phyloP scores from a whole-genome alignment of 169 alveolate species.

The Cyclospora cayetanensis region DNA sequence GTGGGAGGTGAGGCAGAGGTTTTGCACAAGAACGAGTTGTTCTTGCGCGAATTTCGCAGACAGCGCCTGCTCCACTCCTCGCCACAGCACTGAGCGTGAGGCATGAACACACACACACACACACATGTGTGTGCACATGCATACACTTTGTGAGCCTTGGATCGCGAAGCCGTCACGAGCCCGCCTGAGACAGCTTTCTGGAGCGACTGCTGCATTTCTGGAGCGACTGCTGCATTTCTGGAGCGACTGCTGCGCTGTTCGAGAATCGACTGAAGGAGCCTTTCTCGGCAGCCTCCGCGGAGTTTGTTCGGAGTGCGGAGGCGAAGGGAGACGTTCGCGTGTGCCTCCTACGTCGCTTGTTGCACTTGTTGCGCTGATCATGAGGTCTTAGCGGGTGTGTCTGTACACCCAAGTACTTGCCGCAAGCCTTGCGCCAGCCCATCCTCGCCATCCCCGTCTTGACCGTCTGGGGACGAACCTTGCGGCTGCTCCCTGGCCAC shows the following conservation, averaged over 20 bases:
- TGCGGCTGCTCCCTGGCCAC: slow-evolving; percentile 87
- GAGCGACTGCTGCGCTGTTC: background rate
- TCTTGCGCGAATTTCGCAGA: slow-evolving; percentile 89
- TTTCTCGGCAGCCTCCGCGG: background rate
- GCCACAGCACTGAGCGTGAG: slow-evolving; percentile 77
- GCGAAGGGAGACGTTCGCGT: background rate
- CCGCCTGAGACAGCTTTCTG: background rate
- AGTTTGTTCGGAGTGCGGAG: background rate
- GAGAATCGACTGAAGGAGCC: background rate
- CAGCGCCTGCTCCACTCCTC: slow-evolving; percentile 82
- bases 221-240: background rate
- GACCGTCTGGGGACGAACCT: slow-evolving; percentile 82
- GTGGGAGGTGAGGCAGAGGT: slow-evolving; percentile 84
- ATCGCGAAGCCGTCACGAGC: background rate
- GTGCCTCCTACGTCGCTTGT: slow-evolving; percentile 76
- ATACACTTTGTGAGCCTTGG: background rate
- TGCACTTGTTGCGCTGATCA: slow-evolving; percentile 81
- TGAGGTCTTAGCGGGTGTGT: slow-evolving; percentile 87
- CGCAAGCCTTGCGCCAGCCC: slow-evolving; percentile 90
- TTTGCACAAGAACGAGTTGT: slow-evolving; percentile 86
- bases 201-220: background rate
- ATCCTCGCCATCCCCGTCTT: slow-evolving; percentile 87
- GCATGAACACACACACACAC: background rate
- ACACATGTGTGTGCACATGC: background rate
- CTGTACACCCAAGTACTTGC: slow-evolving; percentile 86